Conservation (phyloP, 257 asterid genomes). For the Primulina huaijiensis region DNA sequence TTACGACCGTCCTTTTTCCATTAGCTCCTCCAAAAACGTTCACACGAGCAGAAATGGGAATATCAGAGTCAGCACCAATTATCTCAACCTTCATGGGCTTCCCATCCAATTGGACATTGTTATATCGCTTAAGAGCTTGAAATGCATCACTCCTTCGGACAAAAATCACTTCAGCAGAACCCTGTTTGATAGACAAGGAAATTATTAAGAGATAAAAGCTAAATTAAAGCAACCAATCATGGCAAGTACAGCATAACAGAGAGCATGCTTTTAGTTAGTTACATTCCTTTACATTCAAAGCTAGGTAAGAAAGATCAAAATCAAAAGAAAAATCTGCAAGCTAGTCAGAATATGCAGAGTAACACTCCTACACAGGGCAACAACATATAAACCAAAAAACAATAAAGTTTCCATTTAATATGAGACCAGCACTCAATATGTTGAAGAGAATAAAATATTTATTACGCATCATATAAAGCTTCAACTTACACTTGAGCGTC, state of each 20-base stretch:
- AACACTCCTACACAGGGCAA: neutral
- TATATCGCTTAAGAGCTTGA: constrained; percentile 70
- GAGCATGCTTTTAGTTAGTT: neutral
- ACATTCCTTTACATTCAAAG: neutral
- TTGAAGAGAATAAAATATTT: neutral
- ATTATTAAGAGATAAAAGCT: neutral
- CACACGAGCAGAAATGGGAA: constrained; percentile 63
- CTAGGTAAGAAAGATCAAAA: neutral
- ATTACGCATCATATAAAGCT: neutral
- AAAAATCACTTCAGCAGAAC: constrained; percentile 81
- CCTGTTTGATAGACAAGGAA: constrained; percentile 38
- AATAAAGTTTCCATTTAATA: neutral
- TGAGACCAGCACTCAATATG: neutral
- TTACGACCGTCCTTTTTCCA: constrained; percentile 59
- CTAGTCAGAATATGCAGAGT: neutral
- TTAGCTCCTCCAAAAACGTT: constrained; percentile 64
- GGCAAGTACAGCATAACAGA: neutral
- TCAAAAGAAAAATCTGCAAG: neutral
- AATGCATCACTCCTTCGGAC: constrained; percentile 80
- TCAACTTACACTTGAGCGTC: constrained; percentile 79
- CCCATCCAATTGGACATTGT: constrained; percentile 86
- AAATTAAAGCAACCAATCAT: neutral
- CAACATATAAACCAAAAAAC: neutral
- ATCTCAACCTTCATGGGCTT: constrained; percentile 86
- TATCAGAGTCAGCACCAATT: constrained; percentile 46